Base-by-base conservation (phyloP, 1,284 basidiomycete species). In the Heimioporus punctisporus region DNA sequence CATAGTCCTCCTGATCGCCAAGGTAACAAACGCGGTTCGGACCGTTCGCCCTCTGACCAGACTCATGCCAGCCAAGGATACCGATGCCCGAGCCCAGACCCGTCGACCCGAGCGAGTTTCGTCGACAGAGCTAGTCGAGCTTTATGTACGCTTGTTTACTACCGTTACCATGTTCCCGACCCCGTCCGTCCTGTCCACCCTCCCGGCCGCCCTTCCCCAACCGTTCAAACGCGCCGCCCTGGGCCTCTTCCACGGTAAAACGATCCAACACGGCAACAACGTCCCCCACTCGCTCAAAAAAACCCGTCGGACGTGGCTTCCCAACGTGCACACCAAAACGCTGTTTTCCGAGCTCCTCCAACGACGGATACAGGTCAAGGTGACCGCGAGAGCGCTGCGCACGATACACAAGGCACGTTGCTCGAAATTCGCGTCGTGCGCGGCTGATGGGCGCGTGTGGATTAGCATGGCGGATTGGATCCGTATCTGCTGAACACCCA, bases 251-350 rank as follows among this genome's bases (percentile, higher is more conserved):
- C 90, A 93, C 55, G 91, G 91, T 19, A 88, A 88, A 68, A 83
- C 76, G 49, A 90, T 88, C 59, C 88, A 85, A 62, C 88, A 85
- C 60, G 95, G 95, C 39, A 95, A 97, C 80, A 95, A 90, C 68
- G 92, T 96, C 50, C 93, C 95, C 0, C 90, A 93, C 72, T 97
- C 94, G 24, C 87, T 92, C 69, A 84, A 90, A 71, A 96, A 96
- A 76, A 96, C 95, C n/a, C 87, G 92, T 48, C 78, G 95, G 44
- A 84, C 85, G 44, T 97, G 95, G 95, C 76, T 92, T 26, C 92
- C 95, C 25, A 97, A 97, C 72, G 79, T 93, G 21, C 91, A 93
- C 61, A 75, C 76, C 55, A 92, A 93, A 69, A 81, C 84, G 4
- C 63, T 94, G 46, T 81, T 75, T 59, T 92, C 89, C 10, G 87